A percentile compares a stretch with the other conserved stretches of the same genome.
Conservation (phyloP, 805 yeast species). For the Dipodascus albidus region DNA sequence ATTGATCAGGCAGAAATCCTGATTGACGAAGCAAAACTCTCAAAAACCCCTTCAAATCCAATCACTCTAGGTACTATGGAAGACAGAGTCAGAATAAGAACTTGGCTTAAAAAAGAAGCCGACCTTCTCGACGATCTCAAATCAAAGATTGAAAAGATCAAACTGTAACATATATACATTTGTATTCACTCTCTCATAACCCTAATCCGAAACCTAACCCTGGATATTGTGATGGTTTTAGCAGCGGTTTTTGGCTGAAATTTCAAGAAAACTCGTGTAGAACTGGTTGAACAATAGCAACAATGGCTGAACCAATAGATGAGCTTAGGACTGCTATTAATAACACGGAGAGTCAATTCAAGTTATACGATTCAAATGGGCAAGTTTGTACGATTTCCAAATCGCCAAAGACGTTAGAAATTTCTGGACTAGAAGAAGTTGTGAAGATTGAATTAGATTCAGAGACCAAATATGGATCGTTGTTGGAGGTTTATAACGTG, state of each 20-base stretch:
- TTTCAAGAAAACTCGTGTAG: no score
- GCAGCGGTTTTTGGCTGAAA: no score
- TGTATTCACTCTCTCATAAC: no score
- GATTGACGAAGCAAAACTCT: neutral
- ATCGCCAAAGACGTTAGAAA: neutral
- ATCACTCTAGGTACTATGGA: neutral
- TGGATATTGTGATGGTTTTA: no score
- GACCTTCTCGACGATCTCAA: neutral
- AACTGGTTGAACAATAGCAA: neutral
- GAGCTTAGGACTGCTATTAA: neutral
- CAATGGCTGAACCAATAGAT: neutral
- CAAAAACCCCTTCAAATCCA: neutral
- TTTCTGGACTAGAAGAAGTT: neutral
- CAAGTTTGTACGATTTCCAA: neutral
- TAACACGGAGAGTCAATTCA: neutral
- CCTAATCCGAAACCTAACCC: neutral
- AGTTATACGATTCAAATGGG: neutral
- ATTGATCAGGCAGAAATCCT: neutral
- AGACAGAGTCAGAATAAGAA: neutral
- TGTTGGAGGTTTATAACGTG: conserved; percentile 45
- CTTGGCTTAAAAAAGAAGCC: neutral
- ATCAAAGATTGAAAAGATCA: neutral
- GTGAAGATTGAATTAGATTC: neutral
- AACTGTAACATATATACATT: neutral
- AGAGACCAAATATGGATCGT: neutral